A percentile compares a stretch with the other conserved stretches of the same genome.
Evolutionary conservation across 164 flowering plant species (phyloP).

Genomic region (Magnolia changhungtana): DNA sequence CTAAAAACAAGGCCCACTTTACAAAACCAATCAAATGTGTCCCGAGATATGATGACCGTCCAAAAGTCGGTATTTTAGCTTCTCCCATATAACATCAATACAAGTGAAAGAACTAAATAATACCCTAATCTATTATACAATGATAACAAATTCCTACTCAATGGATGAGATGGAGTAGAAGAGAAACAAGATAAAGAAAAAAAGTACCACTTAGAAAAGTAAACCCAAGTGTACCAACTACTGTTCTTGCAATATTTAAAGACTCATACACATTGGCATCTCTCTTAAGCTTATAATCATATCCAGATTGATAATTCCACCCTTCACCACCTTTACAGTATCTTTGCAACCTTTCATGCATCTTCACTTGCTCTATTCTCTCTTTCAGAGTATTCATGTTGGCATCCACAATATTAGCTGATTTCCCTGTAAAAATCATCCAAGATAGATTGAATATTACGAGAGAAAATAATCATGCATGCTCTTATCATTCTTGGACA

Average conservation of each 20-base stretch:
- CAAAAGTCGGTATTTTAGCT: too few relatives aligned
- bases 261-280: conserved; percentile 10
- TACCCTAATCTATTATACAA: too few relatives aligned
- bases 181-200: conserved; percentile 36
- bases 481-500: background rate
- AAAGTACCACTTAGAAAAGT: conserved; percentile 26
- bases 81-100: too few relatives aligned
- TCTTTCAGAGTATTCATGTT: conserved; percentile 33
- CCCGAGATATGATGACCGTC: too few relatives aligned
- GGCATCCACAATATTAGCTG: conserved; percentile 38
- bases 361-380: conserved; percentile 38
- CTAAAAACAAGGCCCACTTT: too few relatives aligned
- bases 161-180: conserved; percentile 27
- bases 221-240: conserved; percentile 29
- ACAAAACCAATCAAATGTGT: too few relatives aligned
- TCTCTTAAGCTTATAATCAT: conserved; percentile 22
- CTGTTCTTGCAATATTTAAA: conserved; percentile 22
- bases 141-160: background rate
- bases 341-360: conserved; percentile 41
- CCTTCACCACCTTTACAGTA: conserved; percentile 28
- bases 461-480: background rate
- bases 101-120: too few relatives aligned
- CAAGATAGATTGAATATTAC: background rate
- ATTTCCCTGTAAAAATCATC: conserved; percentile 26
- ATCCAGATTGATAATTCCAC: conserved; percentile 40